These are phyloP conservation scores for Scutellaria minor DNA, from an alignment of 257 asterid genomes.

Conservation along the genomic window DNA sequence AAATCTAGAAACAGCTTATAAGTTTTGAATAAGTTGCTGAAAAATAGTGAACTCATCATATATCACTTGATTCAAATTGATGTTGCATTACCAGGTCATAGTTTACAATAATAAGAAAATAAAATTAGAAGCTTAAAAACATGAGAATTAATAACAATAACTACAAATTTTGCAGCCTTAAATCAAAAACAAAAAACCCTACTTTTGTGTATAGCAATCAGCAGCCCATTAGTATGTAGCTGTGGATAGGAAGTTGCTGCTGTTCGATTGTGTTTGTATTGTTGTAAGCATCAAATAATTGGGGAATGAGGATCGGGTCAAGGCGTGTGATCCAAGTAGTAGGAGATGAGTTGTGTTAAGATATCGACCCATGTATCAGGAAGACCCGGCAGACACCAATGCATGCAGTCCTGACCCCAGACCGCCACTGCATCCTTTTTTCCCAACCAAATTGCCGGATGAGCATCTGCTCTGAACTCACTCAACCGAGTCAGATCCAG, in stretches of 20 bases:
- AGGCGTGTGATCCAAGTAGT: conserved; percentile 45
- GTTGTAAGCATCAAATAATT: no score
- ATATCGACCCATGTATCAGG: conserved; percentile 99
- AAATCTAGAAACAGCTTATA: no score
- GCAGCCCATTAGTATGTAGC: no score
- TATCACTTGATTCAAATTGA: background rate
- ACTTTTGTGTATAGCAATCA: no score
- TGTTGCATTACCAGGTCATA: background rate
- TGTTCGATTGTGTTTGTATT: no score
- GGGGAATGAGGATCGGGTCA: background rate
- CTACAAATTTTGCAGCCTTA: background rate
- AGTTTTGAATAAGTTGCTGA: no score
- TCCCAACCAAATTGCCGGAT: conserved; percentile 95
- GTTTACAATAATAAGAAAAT: background rate
- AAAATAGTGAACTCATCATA: no score
- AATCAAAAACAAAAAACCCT: background rate
- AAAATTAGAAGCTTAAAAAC: background rate
- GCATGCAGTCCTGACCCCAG: conserved; percentile 99
- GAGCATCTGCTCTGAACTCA: conserved; percentile 92
- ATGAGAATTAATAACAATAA: background rate
- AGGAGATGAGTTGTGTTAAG: conserved; percentile 61
- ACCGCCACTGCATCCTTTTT: conserved; percentile 86
- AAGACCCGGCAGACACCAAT: conserved; percentile 96
- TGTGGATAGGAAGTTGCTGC: no score
- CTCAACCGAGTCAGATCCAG: conserved; percentile 79